A percentile compares a stretch with the other conserved stretches of the same genome.
These are phyloP conservation scores for sorghum (Sorghum bicolor) DNA, from an alignment of 176 grass and related monocot species.

Conservation along the genomic window Sorghum_bicolor_NCBIv3 NC_012872.2:58458501-58459000, in stretches of 20 bases:
- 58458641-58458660: not conserved
- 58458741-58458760: not conserved
- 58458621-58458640: not conserved
- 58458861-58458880: no score
- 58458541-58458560: not conserved
- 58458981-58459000: not conserved
- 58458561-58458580: not conserved
- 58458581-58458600: not conserved
- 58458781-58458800: not conserved
- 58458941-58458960: not conserved
- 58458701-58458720: not conserved
- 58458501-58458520: not conserved
- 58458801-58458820: not conserved
- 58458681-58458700: not conserved
- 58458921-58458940: not conserved
- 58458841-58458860: not conserved
- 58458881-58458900: not conserved
- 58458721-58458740: not conserved
- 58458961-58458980: not conserved
- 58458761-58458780: not conserved
- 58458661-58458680: not conserved
- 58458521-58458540: no score
- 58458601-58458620: not conserved
- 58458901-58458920: not conserved
- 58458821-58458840: not conserved